Evolutionary conservation across 2,329 filamentous ascomycete species (phyloP).

Genomic region (Epichloe uncinata): DNA sequence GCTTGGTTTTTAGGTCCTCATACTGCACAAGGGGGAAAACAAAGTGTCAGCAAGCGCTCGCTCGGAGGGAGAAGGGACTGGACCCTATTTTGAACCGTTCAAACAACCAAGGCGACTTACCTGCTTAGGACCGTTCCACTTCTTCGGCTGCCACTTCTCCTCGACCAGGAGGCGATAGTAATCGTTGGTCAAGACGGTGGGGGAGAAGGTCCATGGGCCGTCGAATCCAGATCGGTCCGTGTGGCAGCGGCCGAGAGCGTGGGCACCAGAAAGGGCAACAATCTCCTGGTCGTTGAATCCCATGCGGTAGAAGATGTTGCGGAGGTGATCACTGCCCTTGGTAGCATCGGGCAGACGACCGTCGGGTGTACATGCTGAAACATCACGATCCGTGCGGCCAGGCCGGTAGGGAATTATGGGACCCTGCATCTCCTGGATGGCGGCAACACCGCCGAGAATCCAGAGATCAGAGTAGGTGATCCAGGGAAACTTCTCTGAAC

Average conservation of each 20-base stretch:
- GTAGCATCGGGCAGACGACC: conserved; percentile 72
- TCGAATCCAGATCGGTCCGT: conserved; percentile 75
- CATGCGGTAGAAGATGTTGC: conserved; percentile 91
- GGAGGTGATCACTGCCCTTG: conserved; percentile 69
- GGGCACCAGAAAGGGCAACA: conserved; percentile 74
- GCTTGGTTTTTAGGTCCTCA: conserved; percentile 76
- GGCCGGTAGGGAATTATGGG: conserved; percentile 80
- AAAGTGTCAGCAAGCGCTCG: conserved; percentile 5
- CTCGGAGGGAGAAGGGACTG: conserved; percentile 3
- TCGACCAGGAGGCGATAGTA: conserved; percentile 79
- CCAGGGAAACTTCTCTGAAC: conserved; percentile 65
- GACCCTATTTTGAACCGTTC: neutral
- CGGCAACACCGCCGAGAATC: conserved; percentile 75
- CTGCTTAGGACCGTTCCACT: conserved; percentile 82
- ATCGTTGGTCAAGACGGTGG: conserved; percentile 86
- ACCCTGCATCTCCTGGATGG: conserved; percentile 92
- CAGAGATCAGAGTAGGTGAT: conserved; percentile 94
- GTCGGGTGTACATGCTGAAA: conserved; percentile 80
- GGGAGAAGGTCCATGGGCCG: conserved; percentile 81
- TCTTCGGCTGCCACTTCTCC: conserved; percentile 86
- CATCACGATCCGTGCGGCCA: conserved; percentile 68
- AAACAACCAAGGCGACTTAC: conserved; percentile 16
- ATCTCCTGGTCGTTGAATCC: conserved; percentile 97
- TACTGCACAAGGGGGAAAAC: conserved; percentile 40
- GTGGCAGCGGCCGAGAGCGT: conserved; percentile 85